These are phyloP conservation scores for Blastobotrys arbuscula DNA, from an alignment of 1,139 yeast genomes.

Conservation along the genomic window DNA sequence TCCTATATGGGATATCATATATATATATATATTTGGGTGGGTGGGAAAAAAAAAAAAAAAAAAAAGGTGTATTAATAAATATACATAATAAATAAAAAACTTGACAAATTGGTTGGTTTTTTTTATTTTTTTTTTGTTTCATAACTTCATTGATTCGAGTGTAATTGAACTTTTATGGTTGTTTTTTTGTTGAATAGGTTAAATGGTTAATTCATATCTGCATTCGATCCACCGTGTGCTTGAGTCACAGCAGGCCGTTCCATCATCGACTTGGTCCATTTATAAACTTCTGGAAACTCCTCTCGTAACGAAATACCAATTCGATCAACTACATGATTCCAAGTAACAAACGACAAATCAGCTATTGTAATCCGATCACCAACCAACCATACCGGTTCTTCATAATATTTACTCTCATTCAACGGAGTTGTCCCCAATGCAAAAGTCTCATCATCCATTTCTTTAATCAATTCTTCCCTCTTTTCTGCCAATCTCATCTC, in stretches of 20 bases:
- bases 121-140: neutral
- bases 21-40: too few relatives aligned
- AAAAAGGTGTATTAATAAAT: too few relatives aligned
- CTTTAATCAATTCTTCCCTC: conserved; percentile 86
- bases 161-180: too few relatives aligned
- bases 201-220: neutral
- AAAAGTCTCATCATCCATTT: conserved; percentile 87
- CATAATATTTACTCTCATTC: conserved; percentile 80
- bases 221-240: conserved; percentile 7
- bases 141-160: too few relatives aligned
- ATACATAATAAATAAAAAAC: neutral
- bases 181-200: neutral
- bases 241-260: conserved; percentile 33
- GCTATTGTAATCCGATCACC: conserved; percentile 90
- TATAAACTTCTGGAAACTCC: conserved; percentile 92
- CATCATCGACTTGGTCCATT: conserved; percentile 61
- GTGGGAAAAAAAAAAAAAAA: too few relatives aligned
- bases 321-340: conserved; percentile 94
- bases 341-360: conserved; percentile 87
- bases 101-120: neutral
- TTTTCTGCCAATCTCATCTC: conserved; percentile 95
- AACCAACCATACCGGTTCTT: conserved; percentile 92
- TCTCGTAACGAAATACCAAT: conserved; percentile 81
- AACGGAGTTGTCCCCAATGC: conserved; percentile 85
- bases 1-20: too few relatives aligned